phyloP scores from a whole-genome alignment of 2,329 filamentous ascomycete species.

The Trichoderma lentiforme region DNA sequence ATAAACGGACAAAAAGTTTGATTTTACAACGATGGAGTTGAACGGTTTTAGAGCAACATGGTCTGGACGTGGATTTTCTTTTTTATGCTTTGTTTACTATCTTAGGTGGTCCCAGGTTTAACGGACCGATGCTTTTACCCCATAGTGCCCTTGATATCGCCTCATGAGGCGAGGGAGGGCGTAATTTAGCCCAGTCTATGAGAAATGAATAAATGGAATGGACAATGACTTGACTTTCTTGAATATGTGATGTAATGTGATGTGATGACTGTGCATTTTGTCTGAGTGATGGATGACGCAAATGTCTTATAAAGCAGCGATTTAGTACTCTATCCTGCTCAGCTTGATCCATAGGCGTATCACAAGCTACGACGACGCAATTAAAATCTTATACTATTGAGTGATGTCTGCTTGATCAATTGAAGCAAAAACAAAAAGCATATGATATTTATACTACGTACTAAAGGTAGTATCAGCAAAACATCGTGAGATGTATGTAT shows the following conservation, averaged over 20 bases:
- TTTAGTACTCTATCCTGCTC: background rate
- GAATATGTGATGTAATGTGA: background rate
- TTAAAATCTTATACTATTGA: accelerated
- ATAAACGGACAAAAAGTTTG: slow-evolving; percentile 37
- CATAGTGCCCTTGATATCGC: slow-evolving; percentile 34
- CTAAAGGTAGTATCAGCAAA: background rate
- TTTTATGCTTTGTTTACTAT: slow-evolving; percentile 31
- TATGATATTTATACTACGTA: background rate
- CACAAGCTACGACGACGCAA: background rate
- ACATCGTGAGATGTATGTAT: slow-evolving; percentile 8
- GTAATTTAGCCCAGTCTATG: slow-evolving; percentile 41
- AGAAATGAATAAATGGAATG: slow-evolving; percentile 34
- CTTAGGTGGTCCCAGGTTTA: slow-evolving; percentile 25
- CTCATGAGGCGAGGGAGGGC: slow-evolving; percentile 29
- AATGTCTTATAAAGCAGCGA: background rate
- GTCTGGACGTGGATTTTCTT: slow-evolving; percentile 31
- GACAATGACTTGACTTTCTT: background rate
- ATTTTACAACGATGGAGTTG: slow-evolving; percentile 42
- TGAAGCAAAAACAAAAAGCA: background rate
- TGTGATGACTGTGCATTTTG: background rate
- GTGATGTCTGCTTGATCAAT: background rate
- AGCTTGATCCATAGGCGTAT: background rate
- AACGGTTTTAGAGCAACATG: slow-evolving; percentile 34
- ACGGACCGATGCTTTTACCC: slow-evolving; percentile 26
- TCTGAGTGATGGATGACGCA: background rate